Base-by-base conservation (phyloP, 805 yeast species). In the Cyberlindnera misumaiensis region DNA sequence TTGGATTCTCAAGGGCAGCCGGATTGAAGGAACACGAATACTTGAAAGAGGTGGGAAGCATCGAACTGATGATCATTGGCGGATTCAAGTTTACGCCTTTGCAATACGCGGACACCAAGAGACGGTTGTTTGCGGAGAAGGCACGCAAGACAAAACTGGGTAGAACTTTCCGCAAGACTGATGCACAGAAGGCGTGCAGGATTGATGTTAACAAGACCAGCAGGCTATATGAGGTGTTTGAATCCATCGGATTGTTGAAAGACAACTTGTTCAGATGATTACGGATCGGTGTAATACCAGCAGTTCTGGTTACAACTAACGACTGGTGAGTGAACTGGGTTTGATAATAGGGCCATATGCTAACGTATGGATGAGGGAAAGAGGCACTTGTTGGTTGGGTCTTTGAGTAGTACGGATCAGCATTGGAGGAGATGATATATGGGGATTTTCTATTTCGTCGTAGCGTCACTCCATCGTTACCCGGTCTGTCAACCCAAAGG, bases 151-250 rank as follows among this genome's bases (percentile, higher is more conserved):
- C 79, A 51, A 76, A 75, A 50, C 65, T 68, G 36, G 81, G 80
- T 22, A 67, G 79, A 55, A 90, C 93, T 20, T 90, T 90, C 64
- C 80, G 96, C 64, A 80, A 97, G 64, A 93, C 97, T 0, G 98
- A 90, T 62, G 95, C 97, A 7, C 97, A 90, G 63, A 93, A 93
- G 67, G 96, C 97, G 5, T 90, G 97, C 60, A 77, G 95, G 47
- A 89, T 93, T 48, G 97, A 93, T 61, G 97, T 90, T 32, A 93
- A 93, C 62, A 93, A 93, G 62, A 97, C 97, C 2, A 82, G 94
- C 35, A 74, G 96, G 48, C 67, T 90, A 39, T 90, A 76, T 65
- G 94, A 90, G 20, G 87, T 96, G 16, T 93, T 77, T 56, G 95
- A 90, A 59, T 77, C 76, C 58, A 90, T 84, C 33, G 97, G 97